Conservation (phyloP, 2,329 filamentous ascomycete species). For the Xylariaceae sp. region DNA sequence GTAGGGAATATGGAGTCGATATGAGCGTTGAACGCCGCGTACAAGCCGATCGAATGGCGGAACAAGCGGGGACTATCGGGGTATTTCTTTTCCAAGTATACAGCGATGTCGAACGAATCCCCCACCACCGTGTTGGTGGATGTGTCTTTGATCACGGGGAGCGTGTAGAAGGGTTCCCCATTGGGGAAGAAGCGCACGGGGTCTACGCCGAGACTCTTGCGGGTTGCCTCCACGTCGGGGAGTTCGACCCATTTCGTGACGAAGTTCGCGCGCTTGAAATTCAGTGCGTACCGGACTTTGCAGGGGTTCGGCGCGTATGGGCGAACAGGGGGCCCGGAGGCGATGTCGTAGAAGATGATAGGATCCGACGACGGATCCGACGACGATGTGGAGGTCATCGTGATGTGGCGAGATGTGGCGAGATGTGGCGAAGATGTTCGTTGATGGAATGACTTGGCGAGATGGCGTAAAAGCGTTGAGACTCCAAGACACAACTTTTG, state of each 20-base stretch:
- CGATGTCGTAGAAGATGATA: conserved; percentile 41
- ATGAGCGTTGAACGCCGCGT: conserved; percentile 47
- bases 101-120: conserved; percentile 62
- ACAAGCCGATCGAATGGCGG: conserved; percentile 34
- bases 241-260: conserved; percentile 45
- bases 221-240: conserved; percentile 45
- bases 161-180: conserved; percentile 53
- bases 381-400: conserved; percentile 10
- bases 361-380: conserved; percentile 10
- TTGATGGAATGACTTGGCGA: neutral
- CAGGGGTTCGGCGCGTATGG: conserved; percentile 32
- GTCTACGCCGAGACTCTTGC: conserved; percentile 40
- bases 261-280: conserved; percentile 37
- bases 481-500: too few species aligned
- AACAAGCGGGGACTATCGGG: conserved; percentile 46
- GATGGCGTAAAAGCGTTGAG: too few species aligned
- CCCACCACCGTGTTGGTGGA: conserved; percentile 41
- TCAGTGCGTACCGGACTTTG: conserved; percentile 35
- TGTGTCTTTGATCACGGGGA: conserved; percentile 51
- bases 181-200: conserved; percentile 50
- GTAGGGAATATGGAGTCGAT: conserved; percentile 50
- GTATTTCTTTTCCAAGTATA: conserved; percentile 50
- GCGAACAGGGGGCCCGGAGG: conserved; percentile 29
- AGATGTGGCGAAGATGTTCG: neutral
- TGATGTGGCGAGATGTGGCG: neutral